Conservation (phyloP, 108 stramenopile species). For the Skeletonema potamos region DNA sequence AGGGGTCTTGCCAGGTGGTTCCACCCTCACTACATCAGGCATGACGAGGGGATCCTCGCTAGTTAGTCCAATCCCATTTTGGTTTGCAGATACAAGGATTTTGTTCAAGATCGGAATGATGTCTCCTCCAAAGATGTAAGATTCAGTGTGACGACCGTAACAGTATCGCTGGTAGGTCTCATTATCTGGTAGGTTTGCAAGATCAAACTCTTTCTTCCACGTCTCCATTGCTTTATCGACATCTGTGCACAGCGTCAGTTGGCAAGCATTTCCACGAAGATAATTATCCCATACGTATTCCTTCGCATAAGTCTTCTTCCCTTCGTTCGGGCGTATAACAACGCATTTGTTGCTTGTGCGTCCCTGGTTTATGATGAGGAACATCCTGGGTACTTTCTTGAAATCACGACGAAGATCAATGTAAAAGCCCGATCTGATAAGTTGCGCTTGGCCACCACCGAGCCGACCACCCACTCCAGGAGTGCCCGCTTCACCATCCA, state of each 20-base stretch:
- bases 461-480: background rate
- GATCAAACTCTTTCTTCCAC: conserved; percentile 24
- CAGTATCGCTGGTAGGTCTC: conserved; percentile 27
- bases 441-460: background rate
- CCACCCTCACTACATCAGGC: conserved; percentile 18
- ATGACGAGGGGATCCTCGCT: background rate
- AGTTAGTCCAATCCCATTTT: background rate
- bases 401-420: conserved; percentile 22
- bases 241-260: background rate
- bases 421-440: conserved; percentile 22
- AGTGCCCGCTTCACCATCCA: background rate
- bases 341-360: conserved; percentile 7
- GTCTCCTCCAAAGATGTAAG: conserved; percentile 15
- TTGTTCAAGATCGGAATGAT: conserved; percentile 44
- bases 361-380: conserved; percentile 26
- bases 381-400: conserved; percentile 18
- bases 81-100: conserved; percentile 2
- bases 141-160: conserved; percentile 5
- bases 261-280: conserved; percentile 1
- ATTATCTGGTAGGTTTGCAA: conserved; percentile 15
- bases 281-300: background rate
- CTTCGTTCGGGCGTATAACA: conserved; percentile 22
- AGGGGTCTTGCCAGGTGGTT: conserved; percentile 1
- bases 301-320: background rate
- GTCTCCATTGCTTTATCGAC: conserved; percentile 2